These are phyloP conservation scores for Cenchrus purpureus DNA, from an alignment of 176 grass and related monocot genomes.

Conservation along the genomic window DNA sequence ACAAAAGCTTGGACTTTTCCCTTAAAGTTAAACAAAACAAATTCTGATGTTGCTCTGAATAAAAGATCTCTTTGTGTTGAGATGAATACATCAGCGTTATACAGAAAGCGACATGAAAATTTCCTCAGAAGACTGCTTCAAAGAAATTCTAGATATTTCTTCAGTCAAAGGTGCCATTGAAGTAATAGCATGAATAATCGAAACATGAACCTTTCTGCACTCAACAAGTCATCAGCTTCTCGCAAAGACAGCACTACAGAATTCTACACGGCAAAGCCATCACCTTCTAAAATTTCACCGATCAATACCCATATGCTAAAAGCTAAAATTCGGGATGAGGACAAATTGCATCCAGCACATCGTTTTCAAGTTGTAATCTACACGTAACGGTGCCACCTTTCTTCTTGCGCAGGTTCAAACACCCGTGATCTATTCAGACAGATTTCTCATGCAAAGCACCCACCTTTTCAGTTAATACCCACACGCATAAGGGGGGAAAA, in stretches of 20 bases:
- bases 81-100: neutral
- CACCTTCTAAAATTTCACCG: neutral
- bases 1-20: constrained; percentile 22
- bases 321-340: constrained; percentile 22
- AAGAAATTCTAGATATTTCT: constrained; percentile 4
- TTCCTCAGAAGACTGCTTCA: constrained; percentile 13
- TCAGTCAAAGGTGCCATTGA: neutral
- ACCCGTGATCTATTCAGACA: constrained; percentile 8
- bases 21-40: neutral
- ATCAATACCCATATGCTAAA: constrained; percentile 31
- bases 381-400: constrained; percentile 21
- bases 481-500: neutral
- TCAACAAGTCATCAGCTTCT: neutral
- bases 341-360: constrained; percentile 43
- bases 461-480: neutral
- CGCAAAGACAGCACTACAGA: neutral
- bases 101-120: constrained; percentile 31
- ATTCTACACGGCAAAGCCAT: constrained; percentile 35
- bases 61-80: constrained; percentile 7
- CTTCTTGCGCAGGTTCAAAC: constrained; percentile 5
- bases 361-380: constrained; percentile 44
- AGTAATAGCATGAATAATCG: neutral
- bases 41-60: neutral
- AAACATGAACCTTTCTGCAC: constrained; percentile 13
- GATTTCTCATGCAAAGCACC: constrained; percentile 27